Conservation (phyloP, 345 rosid species). For the Gossypium rotundifolium region DNA sequence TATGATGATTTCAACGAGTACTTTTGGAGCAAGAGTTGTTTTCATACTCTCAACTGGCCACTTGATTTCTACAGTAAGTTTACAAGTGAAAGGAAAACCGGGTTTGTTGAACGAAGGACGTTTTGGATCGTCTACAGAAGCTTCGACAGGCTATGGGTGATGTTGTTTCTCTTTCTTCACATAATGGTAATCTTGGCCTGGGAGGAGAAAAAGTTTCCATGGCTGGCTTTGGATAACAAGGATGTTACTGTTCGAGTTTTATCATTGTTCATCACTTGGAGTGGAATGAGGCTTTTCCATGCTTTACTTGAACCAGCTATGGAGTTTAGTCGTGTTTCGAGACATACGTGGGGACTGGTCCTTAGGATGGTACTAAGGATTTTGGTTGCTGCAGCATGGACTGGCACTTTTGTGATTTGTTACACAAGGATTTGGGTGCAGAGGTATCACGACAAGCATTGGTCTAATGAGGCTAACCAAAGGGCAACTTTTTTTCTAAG, state of each 20-base stretch:
- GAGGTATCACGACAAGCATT: conserved; percentile 39
- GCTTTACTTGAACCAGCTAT: conserved; percentile 61
- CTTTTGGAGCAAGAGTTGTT: conserved; percentile 91
- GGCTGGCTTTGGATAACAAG: conserved; percentile 45
- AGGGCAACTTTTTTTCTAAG: conserved; percentile 53
- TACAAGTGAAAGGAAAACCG: conserved; percentile 80
- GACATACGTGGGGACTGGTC: conserved; percentile 55
- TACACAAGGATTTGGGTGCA: conserved; percentile 74
- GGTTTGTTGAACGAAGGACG: conserved; percentile 90
- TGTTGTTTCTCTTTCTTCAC: conserved; percentile 67
- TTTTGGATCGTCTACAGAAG: conserved; percentile 81
- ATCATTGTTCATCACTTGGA: conserved; percentile 83
- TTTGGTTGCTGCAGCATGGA: conserved; percentile 59
- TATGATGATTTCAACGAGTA: conserved; percentile 95
- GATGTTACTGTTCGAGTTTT: conserved; percentile 58
- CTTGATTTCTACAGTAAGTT: conserved; percentile 60
- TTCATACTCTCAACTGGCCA: conserved; percentile 83
- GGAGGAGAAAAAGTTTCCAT: conserved; percentile 49
- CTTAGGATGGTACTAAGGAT: conserved; percentile 74
- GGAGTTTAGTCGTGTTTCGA: conserved; percentile 58
- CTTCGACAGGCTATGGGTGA: conserved; percentile 86
- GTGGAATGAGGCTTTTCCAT: conserved; percentile 73
- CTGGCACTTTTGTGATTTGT: conserved; percentile 50
- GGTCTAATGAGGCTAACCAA: conserved; percentile 46
- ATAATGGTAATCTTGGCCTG: conserved; percentile 69